Evolutionary conservation across 2,329 filamentous ascomycete species (phyloP).

Genomic region (Phyllosticta capitalensis): DNA sequence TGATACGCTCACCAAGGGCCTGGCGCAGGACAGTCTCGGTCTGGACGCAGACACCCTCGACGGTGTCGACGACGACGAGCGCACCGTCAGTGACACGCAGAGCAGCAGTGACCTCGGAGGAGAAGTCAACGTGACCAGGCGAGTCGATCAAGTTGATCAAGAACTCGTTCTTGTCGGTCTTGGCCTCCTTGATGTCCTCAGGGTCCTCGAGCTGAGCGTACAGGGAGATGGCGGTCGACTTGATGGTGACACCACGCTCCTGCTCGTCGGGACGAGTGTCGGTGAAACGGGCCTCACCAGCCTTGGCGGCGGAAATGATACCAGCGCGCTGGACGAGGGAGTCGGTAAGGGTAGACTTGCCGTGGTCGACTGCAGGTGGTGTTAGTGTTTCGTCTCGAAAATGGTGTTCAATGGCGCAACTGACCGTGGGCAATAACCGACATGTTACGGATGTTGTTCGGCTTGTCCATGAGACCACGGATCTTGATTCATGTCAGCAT

Average conservation of each 20-base stretch:
- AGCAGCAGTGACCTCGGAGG: constrained; percentile 96
- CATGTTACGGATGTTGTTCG: constrained; percentile 80
- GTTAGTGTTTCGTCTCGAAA: background rate
- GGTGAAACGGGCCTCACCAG: constrained; percentile 89
- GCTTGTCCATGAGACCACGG: constrained; percentile 69
- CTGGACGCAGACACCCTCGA: constrained; percentile 99
- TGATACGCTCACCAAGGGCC: constrained; percentile 99
- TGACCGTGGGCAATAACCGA: constrained; percentile 97
- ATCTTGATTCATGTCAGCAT: constrained; percentile 44
- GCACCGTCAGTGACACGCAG: constrained; percentile 99
- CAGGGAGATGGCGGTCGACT: constrained; percentile 98
- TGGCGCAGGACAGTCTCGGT: constrained; percentile 99
- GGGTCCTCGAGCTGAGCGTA: constrained; percentile 73
- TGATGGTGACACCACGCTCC: constrained; percentile 99
- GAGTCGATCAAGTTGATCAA: constrained; percentile 99
- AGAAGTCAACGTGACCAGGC: constrained; percentile 99
- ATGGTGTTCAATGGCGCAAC: constrained; percentile 18
- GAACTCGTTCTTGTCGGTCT: constrained; percentile 74
- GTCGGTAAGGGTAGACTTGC: constrained; percentile 99
- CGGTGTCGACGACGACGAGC: constrained; percentile 98
- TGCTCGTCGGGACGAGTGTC: constrained; percentile 97
- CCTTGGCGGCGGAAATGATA: constrained; percentile 98
- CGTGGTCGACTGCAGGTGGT: constrained; percentile 70
- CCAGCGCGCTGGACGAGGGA: constrained; percentile 97
- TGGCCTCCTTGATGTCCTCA: constrained; percentile 90